phyloP scores from a whole-genome alignment of 306 rosid genomes.

The Geum urbanum region DNA sequence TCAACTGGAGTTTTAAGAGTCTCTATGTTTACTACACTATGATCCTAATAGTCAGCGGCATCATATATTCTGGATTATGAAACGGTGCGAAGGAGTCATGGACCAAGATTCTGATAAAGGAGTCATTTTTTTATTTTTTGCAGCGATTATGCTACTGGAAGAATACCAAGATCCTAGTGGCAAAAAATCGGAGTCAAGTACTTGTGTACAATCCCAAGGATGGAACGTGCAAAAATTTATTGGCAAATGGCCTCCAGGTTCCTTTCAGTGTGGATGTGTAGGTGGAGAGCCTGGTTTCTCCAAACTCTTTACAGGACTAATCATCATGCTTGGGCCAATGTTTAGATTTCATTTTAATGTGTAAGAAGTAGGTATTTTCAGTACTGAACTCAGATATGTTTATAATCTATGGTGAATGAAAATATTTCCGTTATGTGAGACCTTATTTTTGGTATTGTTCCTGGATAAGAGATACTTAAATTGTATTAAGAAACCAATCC shows the following conservation, averaged over 20 bases:
- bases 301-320: conserved; percentile 5
- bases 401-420: neutral
- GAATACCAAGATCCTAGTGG: conserved; percentile 9
- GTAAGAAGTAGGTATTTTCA: neutral
- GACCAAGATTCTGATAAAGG: conserved; percentile 5
- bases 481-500: neutral
- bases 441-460: neutral
- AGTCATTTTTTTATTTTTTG: neutral
- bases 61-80: conserved; percentile 14
- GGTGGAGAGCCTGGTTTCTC: conserved; percentile 17
- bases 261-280: neutral
- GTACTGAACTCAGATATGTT: neutral
- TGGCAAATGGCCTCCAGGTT: conserved; percentile 16
- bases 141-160: no score
- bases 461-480: neutral
- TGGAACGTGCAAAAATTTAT: conserved; percentile 11
- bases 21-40: conserved; percentile 16
- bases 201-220: conserved; percentile 11
- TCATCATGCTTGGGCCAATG: neutral
- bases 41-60: neutral
- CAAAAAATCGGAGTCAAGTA: neutral
- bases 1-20: conserved; percentile 2
- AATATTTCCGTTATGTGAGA: neutral
- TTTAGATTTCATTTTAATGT: neutral
- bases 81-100: conserved; percentile 21